Evolutionary conservation across 140 eudicot genomes (phyloP).

Genomic region (Cichorium intybus): DNA sequence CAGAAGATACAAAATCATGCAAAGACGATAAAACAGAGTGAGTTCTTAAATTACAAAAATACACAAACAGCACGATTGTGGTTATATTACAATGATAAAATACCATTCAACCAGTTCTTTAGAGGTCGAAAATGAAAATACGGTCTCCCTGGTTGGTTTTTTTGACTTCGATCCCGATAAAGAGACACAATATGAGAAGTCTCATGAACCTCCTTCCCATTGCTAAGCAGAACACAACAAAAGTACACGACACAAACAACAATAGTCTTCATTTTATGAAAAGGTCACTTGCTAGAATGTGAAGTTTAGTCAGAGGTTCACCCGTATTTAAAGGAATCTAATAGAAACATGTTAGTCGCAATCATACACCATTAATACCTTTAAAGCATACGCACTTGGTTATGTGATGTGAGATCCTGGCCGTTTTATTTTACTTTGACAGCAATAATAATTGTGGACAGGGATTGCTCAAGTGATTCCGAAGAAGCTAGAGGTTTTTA

Average conservation of each 20-base stretch:
- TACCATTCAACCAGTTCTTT: conserved; percentile 35
- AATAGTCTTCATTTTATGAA: conserved; percentile 18
- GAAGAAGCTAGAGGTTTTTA: not conserved
- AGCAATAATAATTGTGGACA: not conserved
- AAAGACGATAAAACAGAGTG: conserved; percentile 17
- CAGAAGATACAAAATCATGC: conserved; percentile 26
- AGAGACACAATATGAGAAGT: not conserved
- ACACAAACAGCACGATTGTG: not conserved
- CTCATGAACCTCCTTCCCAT: conserved; percentile 12
- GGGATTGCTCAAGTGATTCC: not conserved
- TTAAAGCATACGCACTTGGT: not conserved
- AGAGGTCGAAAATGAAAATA: conserved; percentile 32
- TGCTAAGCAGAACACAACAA: conserved; percentile 17
- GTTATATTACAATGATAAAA: not conserved
- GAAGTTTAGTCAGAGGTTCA: conserved; percentile 4
- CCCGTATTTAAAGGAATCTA: conserved; percentile 4
- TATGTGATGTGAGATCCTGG: not conserved
- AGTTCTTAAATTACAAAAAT: not conserved
- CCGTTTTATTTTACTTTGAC: not conserved
- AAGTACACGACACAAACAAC: conserved; percentile 16
- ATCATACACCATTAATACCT: not conserved
- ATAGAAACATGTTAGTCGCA: conserved; percentile 3
- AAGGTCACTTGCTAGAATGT: conserved; percentile 7
- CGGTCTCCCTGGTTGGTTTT: conserved; percentile 27
- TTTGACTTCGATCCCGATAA: not conserved